A percentile compares a stretch with the other conserved stretches of the same genome.
Evolutionary conservation across 345 rosid species (phyloP).

Genomic region (Gossypium turneri): DNA sequence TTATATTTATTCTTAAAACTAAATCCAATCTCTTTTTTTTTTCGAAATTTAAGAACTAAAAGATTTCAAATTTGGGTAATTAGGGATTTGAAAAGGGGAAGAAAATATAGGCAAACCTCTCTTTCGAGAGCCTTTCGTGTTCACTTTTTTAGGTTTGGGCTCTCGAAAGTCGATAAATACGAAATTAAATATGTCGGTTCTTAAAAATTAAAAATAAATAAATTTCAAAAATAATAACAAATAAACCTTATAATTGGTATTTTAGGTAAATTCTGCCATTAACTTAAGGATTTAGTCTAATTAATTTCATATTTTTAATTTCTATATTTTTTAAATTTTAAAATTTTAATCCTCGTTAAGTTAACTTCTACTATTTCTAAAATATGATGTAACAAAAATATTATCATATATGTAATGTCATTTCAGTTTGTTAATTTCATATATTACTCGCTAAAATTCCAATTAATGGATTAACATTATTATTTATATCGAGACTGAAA

Average conservation of each 20-base stretch:
- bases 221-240: too few relatives aligned
- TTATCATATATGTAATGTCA: too few relatives aligned
- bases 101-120: neutral
- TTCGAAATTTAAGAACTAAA: neutral
- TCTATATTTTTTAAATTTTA: too few relatives aligned
- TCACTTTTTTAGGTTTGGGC: neutral
- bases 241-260: too few relatives aligned
- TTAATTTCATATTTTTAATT: too few relatives aligned
- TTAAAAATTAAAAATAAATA: neutral
- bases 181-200: neutral
- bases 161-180: neutral
- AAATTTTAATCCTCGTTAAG: too few relatives aligned
- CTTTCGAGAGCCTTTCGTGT: neutral
- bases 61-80: neutral
- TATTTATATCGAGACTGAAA: too few relatives aligned
- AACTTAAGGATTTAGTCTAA: too few relatives aligned
- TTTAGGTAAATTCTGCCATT: too few relatives aligned
- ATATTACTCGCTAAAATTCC: too few relatives aligned
- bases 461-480: too few relatives aligned
- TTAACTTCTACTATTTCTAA: rapidly evolving
- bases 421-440: rapidly evolving
- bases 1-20: neutral
- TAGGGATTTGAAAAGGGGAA: conserved; percentile 8
- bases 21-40: neutral
- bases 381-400: too few relatives aligned